Conservation (phyloP, 106 monocot species). For the Dioscorea alata region DNA sequence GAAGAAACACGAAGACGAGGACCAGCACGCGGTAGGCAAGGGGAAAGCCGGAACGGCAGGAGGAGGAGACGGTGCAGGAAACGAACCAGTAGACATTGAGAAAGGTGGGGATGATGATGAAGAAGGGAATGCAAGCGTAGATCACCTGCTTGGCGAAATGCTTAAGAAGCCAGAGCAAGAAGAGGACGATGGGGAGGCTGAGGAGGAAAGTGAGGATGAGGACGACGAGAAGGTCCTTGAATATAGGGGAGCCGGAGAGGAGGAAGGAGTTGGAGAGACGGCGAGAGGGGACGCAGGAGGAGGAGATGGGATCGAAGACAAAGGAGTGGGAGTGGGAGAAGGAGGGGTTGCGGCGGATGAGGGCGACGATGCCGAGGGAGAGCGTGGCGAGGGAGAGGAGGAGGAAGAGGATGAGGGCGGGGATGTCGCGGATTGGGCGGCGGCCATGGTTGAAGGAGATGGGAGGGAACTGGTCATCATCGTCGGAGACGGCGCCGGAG, state of each 20-base stretch:
- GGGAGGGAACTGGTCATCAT: conserved; percentile 41
- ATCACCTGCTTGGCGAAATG: conserved; percentile 60
- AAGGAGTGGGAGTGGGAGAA: conserved; percentile 25
- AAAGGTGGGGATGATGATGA: conserved; percentile 52
- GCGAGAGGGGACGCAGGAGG: neutral
- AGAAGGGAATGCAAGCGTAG: conserved; percentile 66
- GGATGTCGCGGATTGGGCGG: conserved; percentile 66
- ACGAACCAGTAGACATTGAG: conserved; percentile 88
- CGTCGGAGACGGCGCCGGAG: neutral
- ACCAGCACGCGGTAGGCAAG: conserved; percentile 64
- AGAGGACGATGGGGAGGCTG: conserved; percentile 30
- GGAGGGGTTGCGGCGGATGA: conserved; percentile 43
- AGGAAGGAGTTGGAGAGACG: neutral
- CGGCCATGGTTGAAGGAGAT: conserved; percentile 57
- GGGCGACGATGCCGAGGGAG: conserved; percentile 37
- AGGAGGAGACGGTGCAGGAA: conserved; percentile 34
- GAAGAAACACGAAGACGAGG: conserved; percentile 57
- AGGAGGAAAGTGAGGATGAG: conserved; percentile 61
- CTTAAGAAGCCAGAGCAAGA: conserved; percentile 51
- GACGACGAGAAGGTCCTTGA: conserved; percentile 43
- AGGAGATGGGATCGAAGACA: conserved; percentile 24
- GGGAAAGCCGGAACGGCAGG: conserved; percentile 40
- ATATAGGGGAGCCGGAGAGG: neutral
- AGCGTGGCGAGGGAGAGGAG: conserved; percentile 51
- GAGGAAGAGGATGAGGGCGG: conserved; percentile 54